Percentiles rank a stretch among this genome's conserved stretches.
phyloP scores from a whole-genome alignment of 2,329 filamentous ascomycete species.

The Cytospora piceae region DNA sequence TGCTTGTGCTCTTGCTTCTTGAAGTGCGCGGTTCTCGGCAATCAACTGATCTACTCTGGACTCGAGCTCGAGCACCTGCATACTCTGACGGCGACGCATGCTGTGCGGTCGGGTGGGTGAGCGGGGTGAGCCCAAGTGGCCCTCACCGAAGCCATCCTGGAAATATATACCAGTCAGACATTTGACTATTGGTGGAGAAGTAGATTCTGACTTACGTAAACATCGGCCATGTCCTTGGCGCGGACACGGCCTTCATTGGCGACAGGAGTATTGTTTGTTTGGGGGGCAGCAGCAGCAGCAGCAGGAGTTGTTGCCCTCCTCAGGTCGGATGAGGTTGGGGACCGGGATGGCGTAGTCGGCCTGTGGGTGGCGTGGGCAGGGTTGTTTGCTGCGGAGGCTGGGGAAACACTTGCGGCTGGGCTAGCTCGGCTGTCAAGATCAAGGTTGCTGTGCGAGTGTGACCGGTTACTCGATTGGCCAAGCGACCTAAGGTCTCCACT shows the following conservation, averaged over 20 bases:
- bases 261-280: conserved; percentile 62
- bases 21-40: conserved; percentile 80
- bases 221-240: conserved; percentile 85
- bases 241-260: conserved; percentile 87
- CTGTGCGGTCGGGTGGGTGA: conserved; percentile 94
- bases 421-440: conserved; percentile 12
- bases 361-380: conserved; percentile 23
- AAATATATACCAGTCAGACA: conserved; percentile 30
- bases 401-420: conserved; percentile 36
- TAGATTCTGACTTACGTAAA: conserved; percentile 73
- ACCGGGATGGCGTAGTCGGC: conserved; percentile 28
- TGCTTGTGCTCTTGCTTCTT: conserved; percentile 70
- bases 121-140: conserved; percentile 80
- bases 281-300: conserved; percentile 11
- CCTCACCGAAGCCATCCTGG: conserved; percentile 93
- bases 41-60: conserved; percentile 80
- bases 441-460: conserved; percentile 26
- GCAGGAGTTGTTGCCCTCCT: conserved; percentile 27
- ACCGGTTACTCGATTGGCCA: conserved; percentile 54
- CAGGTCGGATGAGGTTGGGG: conserved; percentile 26
- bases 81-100: conserved; percentile 95
- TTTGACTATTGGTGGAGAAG: conserved; percentile 30
- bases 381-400: conserved; percentile 29
- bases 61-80: conserved; percentile 95
- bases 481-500: conserved; percentile 73